phyloP scores from a whole-genome alignment of 1,284 basidiomycete genomes.

The Pseudozyma thailandica region DNA sequence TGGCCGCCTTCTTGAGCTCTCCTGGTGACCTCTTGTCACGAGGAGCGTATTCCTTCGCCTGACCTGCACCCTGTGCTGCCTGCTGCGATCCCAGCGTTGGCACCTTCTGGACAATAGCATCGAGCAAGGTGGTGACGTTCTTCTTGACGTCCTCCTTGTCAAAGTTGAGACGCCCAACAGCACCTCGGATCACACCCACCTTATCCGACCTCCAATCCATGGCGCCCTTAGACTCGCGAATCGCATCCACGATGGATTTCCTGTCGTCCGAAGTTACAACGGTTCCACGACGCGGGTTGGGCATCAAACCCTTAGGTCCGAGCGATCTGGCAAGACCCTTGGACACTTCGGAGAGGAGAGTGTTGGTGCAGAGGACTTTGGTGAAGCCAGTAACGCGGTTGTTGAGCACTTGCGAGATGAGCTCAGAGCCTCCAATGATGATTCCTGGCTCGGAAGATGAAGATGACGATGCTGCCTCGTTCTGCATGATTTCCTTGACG shows the following conservation, averaged over 20 bases:
- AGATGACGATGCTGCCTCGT: slow-evolving; percentile 30
- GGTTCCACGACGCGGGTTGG: slow-evolving; percentile 89
- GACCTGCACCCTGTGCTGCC: slow-evolving; percentile 31
- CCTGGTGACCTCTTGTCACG: slow-evolving; percentile 31
- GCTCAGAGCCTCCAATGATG: slow-evolving; percentile 61
- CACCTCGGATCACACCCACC: slow-evolving; percentile 81
- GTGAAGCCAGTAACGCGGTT: slow-evolving; percentile 70
- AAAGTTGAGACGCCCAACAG: slow-evolving; percentile 73
- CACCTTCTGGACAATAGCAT: slow-evolving; percentile 72
- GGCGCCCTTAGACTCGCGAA: slow-evolving; percentile 81
- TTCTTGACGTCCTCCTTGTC: slow-evolving; percentile 78
- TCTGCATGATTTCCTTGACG: slow-evolving; percentile 44
- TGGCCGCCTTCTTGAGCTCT: slow-evolving; percentile 51
- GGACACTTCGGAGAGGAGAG: slow-evolving; percentile 78
- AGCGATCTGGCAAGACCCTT: slow-evolving; percentile 83
- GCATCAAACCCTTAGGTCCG: slow-evolving; percentile 95
- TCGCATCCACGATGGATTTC: slow-evolving; percentile 72
- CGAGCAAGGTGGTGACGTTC: slow-evolving; percentile 83
- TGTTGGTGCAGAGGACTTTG: slow-evolving; percentile 83
- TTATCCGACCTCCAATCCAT: slow-evolving; percentile 94
- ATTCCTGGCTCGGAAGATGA: slow-evolving; percentile 33
- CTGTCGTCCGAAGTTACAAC: slow-evolving; percentile 84
- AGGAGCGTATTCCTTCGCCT: slow-evolving; percentile 29
- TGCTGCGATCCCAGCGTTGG: slow-evolving; percentile 42
- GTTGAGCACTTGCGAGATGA: slow-evolving; percentile 60